Evolutionary conservation across 2,329 filamentous ascomycete species (phyloP).

Genomic region (Pseudogymnoascus sp.): DNA sequence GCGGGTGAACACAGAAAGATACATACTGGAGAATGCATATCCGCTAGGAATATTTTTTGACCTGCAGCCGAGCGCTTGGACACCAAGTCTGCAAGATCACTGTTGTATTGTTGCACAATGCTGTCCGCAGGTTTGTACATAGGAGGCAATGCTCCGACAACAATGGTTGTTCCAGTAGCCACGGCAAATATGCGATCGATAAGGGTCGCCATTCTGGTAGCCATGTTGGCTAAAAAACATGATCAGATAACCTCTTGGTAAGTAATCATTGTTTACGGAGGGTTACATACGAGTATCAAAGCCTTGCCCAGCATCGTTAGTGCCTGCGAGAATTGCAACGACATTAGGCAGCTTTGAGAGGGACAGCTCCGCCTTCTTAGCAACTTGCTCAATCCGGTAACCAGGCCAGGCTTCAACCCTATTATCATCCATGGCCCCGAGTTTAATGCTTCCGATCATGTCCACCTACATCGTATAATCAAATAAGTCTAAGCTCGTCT

Average conservation of each 20-base stretch:
- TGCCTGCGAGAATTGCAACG: conserved; percentile 11
- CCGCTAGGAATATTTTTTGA: not conserved
- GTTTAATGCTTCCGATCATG: conserved; percentile 11
- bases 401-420: conserved; percentile 11
- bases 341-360: conserved; percentile 9
- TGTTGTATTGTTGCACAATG: not conserved
- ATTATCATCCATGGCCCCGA: conserved; percentile 13
- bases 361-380: conserved; percentile 6
- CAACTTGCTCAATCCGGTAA: conserved; percentile 7
- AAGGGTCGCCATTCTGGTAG: not conserved
- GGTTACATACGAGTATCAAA: conserved; percentile 1
- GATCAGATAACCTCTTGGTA: not conserved
- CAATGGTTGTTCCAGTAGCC: not conserved
- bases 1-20: not conserved
- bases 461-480: not conserved
- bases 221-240: not conserved
- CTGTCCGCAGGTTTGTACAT: not conserved
- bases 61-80: not conserved
- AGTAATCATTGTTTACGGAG: not conserved
- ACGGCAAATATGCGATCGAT: not conserved
- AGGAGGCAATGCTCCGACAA: not conserved
- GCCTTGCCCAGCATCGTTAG: conserved; percentile 9
- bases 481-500: not conserved
- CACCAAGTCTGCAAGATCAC: not conserved
- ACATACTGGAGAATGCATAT: not conserved